These are phyloP conservation scores for Aspergillus intermedius DNA, from an alignment of 2,329 filamentous ascomycete genomes.

Conservation along the genomic window DNA sequence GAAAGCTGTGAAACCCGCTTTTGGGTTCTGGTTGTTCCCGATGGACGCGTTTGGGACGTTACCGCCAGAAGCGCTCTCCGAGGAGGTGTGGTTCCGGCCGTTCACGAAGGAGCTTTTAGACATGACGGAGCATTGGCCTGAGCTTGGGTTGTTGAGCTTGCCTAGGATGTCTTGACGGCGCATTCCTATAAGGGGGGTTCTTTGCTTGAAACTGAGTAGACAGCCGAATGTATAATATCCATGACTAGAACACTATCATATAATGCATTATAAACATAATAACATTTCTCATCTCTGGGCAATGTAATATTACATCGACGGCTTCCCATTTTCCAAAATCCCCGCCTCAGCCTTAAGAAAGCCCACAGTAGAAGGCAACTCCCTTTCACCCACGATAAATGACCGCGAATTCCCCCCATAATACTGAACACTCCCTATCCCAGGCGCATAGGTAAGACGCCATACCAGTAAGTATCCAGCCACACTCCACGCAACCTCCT, in stretches of 20 bases:
- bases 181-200: too few relatives aligned
- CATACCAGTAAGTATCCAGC: conserved; percentile 17
- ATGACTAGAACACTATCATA: too few relatives aligned
- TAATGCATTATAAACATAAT: too few relatives aligned
- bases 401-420: conserved; percentile 1
- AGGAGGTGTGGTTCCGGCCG: background rate
- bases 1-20: background rate
- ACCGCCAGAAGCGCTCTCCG: background rate
- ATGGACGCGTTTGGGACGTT: background rate
- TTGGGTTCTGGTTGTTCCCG: background rate
- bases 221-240: too few relatives aligned
- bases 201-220: too few relatives aligned
- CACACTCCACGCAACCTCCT: conserved; percentile 15
- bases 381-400: conserved; percentile 3
- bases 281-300: too few relatives aligned
- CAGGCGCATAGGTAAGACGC: conserved; percentile 12
- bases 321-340: background rate
- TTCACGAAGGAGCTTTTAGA: background rate
- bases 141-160: background rate
- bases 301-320: too few relatives aligned
- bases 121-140: background rate
- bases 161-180: background rate
- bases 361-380: conserved; percentile 2
- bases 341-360: conserved; percentile 4
- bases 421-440: conserved; percentile 5